Evolutionary conservation across 768 basidiomycete species (phyloP).

Genomic region (Boletales sp.): DNA sequence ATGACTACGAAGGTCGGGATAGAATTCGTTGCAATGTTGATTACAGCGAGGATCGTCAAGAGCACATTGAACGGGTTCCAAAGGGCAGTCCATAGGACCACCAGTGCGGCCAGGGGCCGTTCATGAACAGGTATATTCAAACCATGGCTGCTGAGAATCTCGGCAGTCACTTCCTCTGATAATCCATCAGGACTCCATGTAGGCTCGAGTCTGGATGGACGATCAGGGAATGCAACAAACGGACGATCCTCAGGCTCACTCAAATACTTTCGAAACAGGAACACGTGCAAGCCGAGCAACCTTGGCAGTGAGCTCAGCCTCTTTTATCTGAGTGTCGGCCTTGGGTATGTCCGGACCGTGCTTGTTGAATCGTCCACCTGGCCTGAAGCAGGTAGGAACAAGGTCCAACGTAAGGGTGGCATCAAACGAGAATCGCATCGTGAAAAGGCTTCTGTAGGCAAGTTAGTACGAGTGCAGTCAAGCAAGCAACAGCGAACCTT

Average conservation of each 20-base stretch:
- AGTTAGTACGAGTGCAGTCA: constrained; percentile 2
- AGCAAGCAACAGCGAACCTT: constrained; percentile 9
- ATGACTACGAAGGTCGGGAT: constrained; percentile 32
- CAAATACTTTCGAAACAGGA: constrained; percentile 21
- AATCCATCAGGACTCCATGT: constrained; percentile 24
- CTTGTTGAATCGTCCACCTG: constrained; percentile 9
- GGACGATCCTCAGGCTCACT: constrained; percentile 9
- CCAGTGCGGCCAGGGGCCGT: constrained; percentile 27
- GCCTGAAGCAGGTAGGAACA: constrained; percentile 21
- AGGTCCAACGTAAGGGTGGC: constrained; percentile 19
- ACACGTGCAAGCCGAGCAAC: constrained; percentile 27
- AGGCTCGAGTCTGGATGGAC: constrained; percentile 21
- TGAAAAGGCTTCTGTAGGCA: constrained; percentile 5
- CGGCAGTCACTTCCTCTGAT: constrained; percentile 15
- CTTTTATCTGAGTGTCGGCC: constrained; percentile 10
- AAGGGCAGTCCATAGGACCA: constrained; percentile 30
- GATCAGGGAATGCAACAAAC: neutral
- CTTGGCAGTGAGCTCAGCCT: constrained; percentile 19
- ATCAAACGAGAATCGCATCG: constrained; percentile 21
- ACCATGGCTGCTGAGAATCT: constrained; percentile 22
- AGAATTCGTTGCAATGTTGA: constrained; percentile 33
- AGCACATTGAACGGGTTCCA: constrained; percentile 35
- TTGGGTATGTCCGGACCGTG: constrained; percentile 24
- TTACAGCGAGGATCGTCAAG: constrained; percentile 26
- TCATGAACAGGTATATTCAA: constrained; percentile 28